Evolutionary conservation across 2,329 filamentous ascomycete genomes (phyloP).

Genomic region (Juglanconis sp.): DNA sequence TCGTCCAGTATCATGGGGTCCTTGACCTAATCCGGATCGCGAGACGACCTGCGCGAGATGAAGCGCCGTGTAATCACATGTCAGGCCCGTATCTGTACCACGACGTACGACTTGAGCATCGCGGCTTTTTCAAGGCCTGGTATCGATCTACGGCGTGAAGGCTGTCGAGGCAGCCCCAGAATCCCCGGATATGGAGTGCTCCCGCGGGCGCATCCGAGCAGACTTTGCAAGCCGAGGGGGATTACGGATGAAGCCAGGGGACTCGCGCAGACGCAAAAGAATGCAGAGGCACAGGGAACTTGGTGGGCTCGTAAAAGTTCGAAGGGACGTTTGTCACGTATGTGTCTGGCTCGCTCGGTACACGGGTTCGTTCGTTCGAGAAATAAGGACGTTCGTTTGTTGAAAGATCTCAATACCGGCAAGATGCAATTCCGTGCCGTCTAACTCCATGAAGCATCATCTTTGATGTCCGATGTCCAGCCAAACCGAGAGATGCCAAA

Average conservation of each 20-base stretch:
- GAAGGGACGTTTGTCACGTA: slow-evolving; percentile 9
- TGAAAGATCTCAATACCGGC: slow-evolving; percentile 19
- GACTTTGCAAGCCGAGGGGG: slow-evolving; percentile 51
- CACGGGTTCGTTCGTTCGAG: slow-evolving; percentile 4
- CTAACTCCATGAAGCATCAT: slow-evolving; percentile 20
- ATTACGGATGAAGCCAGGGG: not conserved
- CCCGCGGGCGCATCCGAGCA: slow-evolving; percentile 45
- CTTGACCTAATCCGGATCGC: not conserved
- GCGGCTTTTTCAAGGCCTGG: slow-evolving; percentile 60
- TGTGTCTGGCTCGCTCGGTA: slow-evolving; percentile 1
- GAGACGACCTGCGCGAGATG: not conserved
- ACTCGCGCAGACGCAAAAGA: not conserved
- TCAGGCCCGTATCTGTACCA: slow-evolving; percentile 67
- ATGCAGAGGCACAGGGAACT: not conserved
- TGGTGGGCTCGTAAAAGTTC: not conserved
- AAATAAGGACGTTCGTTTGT: slow-evolving; percentile 16
- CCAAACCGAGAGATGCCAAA: slow-evolving; percentile 18
- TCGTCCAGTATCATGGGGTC: not conserved
- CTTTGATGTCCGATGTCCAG: slow-evolving; percentile 18
- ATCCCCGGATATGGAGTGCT: slow-evolving; percentile 46
- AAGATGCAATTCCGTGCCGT: slow-evolving; percentile 20
- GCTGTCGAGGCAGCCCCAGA: slow-evolving; percentile 56
- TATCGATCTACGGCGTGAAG: slow-evolving; percentile 56
- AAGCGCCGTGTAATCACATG: slow-evolving; percentile 31
- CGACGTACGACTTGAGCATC: slow-evolving; percentile 50